Conservation (phyloP, 176 grass and related monocot species). For the Paspalum vaginatum region DNA sequence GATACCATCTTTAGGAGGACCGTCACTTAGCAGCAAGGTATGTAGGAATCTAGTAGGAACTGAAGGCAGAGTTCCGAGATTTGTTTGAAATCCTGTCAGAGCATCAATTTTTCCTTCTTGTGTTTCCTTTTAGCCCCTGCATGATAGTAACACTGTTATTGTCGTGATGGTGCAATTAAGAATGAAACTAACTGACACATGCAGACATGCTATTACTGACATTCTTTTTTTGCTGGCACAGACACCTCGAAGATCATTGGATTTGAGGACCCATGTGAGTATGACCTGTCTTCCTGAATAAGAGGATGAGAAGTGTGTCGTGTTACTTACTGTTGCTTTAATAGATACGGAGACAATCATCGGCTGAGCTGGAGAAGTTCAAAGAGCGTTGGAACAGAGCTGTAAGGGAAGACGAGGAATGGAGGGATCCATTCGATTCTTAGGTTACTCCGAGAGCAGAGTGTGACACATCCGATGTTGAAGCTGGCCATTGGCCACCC, state of each 20-base stretch:
- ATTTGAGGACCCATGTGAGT: slow-evolving; percentile 82
- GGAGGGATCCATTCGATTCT: slow-evolving; percentile 69
- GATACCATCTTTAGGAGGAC: slow-evolving; percentile 95
- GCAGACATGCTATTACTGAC: not conserved
- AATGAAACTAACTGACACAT: not conserved
- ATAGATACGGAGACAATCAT: slow-evolving; percentile 93
- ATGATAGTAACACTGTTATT: slow-evolving; percentile 1
- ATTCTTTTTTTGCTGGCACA: slow-evolving; percentile 26
- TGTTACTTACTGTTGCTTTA: not conserved
- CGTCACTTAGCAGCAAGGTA: slow-evolving; percentile 73
- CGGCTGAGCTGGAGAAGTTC: slow-evolving; percentile 82
- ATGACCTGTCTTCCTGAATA: slow-evolving; percentile 3
- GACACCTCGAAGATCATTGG: slow-evolving; percentile 74
- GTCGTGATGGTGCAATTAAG: slow-evolving; percentile 1
- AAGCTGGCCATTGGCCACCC: not conserved
- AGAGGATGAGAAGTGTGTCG: not conserved
- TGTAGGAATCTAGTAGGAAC: not conserved
- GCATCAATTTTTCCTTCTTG: not conserved
- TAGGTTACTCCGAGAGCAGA: slow-evolving; percentile 31
- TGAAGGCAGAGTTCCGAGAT: not conserved
- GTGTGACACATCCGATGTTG: not conserved
- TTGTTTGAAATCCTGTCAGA: not conserved
- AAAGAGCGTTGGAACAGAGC: slow-evolving; percentile 91
- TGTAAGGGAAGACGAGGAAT: slow-evolving; percentile 71
- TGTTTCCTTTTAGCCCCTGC: slow-evolving; percentile 15